A percentile compares a stretch with the other conserved stretches of the same genome.
These are phyloP conservation scores for Hyaloscypha bicolor DNA, from an alignment of 495 filamentous ascomycete species.

Conservation along the genomic window DNA sequence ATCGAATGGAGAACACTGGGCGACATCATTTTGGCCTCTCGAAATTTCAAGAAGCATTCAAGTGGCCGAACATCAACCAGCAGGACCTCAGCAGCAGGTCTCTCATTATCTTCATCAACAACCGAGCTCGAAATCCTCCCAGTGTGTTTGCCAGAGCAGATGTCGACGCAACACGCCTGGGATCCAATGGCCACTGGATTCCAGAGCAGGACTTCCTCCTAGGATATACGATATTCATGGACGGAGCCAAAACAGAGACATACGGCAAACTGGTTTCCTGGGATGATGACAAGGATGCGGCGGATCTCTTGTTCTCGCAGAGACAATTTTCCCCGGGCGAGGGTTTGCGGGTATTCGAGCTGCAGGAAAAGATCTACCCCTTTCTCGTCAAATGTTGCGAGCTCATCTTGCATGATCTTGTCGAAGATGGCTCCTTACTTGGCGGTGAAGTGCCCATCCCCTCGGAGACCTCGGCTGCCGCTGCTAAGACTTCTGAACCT, in stretches of 20 bases:
- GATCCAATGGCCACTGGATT: constrained; percentile 20
- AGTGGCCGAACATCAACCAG: constrained; percentile 60
- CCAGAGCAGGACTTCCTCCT: constrained; percentile 39
- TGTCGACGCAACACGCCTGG: constrained; percentile 30
- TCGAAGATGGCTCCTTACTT: constrained; percentile 27
- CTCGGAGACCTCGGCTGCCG: constrained; percentile 3
- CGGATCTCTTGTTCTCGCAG: constrained; percentile 18
- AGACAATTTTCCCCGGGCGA: constrained; percentile 41
- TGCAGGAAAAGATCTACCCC: constrained; percentile 40
- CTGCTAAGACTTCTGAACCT: constrained; percentile 15
- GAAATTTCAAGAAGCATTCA: constrained; percentile 36
- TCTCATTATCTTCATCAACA: constrained; percentile 51
- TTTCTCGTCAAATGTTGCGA: constrained; percentile 45
- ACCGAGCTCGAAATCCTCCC: constrained; percentile 49
- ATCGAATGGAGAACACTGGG: neutral
- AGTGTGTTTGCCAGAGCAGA: constrained; percentile 4
- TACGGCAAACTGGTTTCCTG: constrained; percentile 47
- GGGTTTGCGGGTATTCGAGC: constrained; percentile 45
- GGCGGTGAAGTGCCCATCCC: constrained; percentile 25
- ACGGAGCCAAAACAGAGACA: constrained; percentile 35
- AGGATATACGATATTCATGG: constrained; percentile 37
- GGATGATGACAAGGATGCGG: constrained; percentile 39
- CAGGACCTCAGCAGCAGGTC: constrained; percentile 53
- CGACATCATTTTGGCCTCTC: constrained; percentile 11
- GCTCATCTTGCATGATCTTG: constrained; percentile 42